A percentile compares a stretch with the other conserved stretches of the same genome.
Evolutionary conservation across 2,329 filamentous ascomycete genomes (phyloP).

Genomic region (Penicillium brasilianum): DNA sequence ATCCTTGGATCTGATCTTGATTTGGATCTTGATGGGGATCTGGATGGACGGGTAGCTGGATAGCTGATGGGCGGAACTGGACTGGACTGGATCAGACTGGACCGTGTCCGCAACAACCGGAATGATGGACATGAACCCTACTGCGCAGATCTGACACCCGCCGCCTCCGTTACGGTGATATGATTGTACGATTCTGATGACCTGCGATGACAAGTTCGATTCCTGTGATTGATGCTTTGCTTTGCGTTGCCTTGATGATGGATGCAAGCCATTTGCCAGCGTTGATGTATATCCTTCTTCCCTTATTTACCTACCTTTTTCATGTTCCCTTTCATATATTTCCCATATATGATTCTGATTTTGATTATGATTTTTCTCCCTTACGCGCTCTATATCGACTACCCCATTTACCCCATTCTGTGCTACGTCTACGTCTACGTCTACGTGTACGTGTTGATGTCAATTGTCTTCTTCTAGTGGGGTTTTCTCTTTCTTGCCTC

Average conservation of each 20-base stretch:
- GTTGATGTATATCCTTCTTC: conserved; percentile 23
- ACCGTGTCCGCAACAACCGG: background rate
- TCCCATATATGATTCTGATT: background rate
- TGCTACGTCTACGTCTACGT: background rate
- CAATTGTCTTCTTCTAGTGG: conserved; percentile 6
- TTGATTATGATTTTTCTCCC: background rate
- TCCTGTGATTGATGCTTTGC: conserved; percentile 21
- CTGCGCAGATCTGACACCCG: background rate
- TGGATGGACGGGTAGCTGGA: conserved; percentile 9
- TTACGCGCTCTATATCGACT: background rate
- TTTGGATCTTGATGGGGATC: conserved; percentile 16
- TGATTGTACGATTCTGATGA: conserved; percentile 46
- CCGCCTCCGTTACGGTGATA: conserved; percentile 34
- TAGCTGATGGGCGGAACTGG: background rate
- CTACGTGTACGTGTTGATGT: background rate
- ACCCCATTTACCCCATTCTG: background rate
- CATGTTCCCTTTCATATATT: background rate
- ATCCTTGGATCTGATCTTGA: conserved; percentile 10
- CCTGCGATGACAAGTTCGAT: conserved; percentile 37
- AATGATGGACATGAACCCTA: background rate
- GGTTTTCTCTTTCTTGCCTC: conserved; percentile 2
- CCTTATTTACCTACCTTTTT: background rate
- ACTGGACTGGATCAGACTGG: background rate
- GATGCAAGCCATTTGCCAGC: conserved; percentile 20
- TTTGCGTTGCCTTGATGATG: conserved; percentile 19